A percentile compares a stretch with the other conserved stretches of the same genome.
phyloP scores from a whole-genome alignment of 169 alveolate species.

The Miamiensis avidus region DNA sequence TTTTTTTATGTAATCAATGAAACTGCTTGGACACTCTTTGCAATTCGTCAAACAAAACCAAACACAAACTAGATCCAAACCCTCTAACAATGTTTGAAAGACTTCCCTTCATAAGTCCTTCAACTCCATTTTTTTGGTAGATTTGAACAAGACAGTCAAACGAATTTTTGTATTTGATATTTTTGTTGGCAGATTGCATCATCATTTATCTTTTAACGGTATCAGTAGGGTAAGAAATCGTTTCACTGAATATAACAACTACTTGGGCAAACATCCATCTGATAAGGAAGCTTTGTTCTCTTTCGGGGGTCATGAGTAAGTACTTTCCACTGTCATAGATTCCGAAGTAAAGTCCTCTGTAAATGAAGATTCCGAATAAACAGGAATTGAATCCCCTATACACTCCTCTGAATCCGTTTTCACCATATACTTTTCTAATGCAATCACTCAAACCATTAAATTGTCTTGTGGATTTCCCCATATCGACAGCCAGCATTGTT shows the following conservation, averaged over 20 bases:
- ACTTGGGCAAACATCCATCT: conserved; percentile 26
- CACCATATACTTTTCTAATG: conserved; percentile 7
- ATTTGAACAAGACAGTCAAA: conserved; percentile 20
- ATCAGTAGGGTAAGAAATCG: conserved; percentile 38
- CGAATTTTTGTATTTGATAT: conserved; percentile 1
- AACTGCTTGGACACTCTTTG: not conserved
- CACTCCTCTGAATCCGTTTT: conserved; percentile 41
- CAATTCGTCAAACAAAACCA: conserved; percentile 39
- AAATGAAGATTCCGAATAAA: conserved; percentile 34
- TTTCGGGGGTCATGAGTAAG: not conserved
- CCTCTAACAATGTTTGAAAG: conserved; percentile 29
- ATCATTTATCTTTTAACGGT: conserved; percentile 41
- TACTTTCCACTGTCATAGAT: conserved; percentile 38
- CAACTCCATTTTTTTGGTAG: conserved; percentile 14
- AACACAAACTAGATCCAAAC: conserved; percentile 31
- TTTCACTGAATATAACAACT: conserved; percentile 36
- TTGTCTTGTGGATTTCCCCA: conserved; percentile 67
- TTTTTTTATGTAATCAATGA: not conserved
- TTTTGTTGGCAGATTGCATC: conserved; percentile 30
- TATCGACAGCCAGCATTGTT: conserved; percentile 95
- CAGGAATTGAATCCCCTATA: conserved; percentile 40
- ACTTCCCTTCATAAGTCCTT: conserved; percentile 20
- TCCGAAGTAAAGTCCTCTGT: conserved; percentile 49
- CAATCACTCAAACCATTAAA: conserved; percentile 40
- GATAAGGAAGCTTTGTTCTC: not conserved